A percentile compares a stretch with the other conserved stretches of the same genome.
Conservation (phyloP, 23 red algal species). For the Pyropia yezoensis region DNA sequence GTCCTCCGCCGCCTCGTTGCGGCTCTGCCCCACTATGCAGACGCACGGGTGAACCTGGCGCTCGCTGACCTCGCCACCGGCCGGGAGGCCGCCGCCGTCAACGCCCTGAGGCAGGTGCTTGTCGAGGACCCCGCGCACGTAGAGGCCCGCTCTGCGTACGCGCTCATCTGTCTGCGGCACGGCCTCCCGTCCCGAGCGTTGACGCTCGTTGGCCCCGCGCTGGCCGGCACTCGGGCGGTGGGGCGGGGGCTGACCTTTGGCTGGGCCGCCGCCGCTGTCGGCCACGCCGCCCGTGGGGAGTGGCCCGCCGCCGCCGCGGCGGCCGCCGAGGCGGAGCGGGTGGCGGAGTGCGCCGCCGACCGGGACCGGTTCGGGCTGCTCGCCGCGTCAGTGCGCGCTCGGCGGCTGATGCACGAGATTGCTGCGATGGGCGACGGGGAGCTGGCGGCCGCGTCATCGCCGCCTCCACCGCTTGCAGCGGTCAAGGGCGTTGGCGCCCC, state of each 20-base stretch:
- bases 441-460: too few species aligned
- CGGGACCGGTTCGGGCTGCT: slow-evolving; percentile 31
- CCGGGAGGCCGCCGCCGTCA: slow-evolving; percentile 13
- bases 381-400: slow-evolving; percentile 25
- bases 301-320: slow-evolving; percentile 10
- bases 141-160: slow-evolving; percentile 54
- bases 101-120: slow-evolving; percentile 21
- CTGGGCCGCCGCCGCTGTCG: slow-evolving; percentile 34
- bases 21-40: slow-evolving; percentile 45
- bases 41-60: slow-evolving; percentile 53
- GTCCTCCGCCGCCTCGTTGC: slow-evolving; percentile 17
- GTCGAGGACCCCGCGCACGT: slow-evolving; percentile 36
- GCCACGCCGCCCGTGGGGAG: slow-evolving; percentile 23
- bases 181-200: slow-evolving; percentile 11
- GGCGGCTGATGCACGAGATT: slow-evolving; percentile 1
- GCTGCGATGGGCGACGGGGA: too few species aligned
- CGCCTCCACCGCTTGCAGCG: too few species aligned
- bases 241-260: slow-evolving; percentile 3
- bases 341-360: slow-evolving; percentile 10
- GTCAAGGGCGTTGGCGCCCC: too few species aligned
- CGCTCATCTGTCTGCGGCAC: slow-evolving; percentile 16
- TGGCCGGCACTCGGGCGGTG: not conserved
- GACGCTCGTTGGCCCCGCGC: slow-evolving; percentile 11
- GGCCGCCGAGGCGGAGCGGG: slow-evolving; percentile 18
- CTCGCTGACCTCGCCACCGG: slow-evolving; percentile 26